These are phyloP conservation scores for Puccinia hordei DNA, from an alignment of 1,284 basidiomycete species.

Conservation along the genomic window DNA sequence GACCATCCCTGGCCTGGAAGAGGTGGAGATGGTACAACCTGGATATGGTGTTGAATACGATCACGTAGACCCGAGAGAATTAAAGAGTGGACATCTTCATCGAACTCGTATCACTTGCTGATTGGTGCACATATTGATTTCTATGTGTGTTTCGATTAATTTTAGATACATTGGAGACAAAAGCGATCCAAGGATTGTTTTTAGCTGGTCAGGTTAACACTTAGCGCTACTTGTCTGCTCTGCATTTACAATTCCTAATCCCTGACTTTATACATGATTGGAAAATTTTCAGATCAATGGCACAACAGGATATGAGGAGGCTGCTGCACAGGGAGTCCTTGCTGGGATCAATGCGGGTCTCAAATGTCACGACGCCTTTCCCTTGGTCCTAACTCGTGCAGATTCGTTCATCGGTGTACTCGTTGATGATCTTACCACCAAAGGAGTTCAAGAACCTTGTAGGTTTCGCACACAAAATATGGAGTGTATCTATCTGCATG, in stretches of 20 bases:
- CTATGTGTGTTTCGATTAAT: neutral
- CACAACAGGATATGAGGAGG: slow-evolving; percentile 89
- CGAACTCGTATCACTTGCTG: neutral
- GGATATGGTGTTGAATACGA: slow-evolving; percentile 93
- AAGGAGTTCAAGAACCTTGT: slow-evolving; percentile 83
- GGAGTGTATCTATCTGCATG: neutral
- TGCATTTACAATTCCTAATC: slow-evolving; percentile 43
- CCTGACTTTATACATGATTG: slow-evolving; percentile 51
- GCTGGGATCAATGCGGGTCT: slow-evolving; percentile 86
- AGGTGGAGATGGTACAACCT: slow-evolving; percentile 75
- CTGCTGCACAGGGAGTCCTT: slow-evolving; percentile 78
- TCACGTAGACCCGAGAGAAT: slow-evolving; percentile 80
- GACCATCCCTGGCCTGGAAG: slow-evolving; percentile 79
- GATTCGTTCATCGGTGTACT: slow-evolving; percentile 84
- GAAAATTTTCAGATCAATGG: slow-evolving; percentile 58
- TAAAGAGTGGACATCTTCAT: slow-evolving; percentile 63
- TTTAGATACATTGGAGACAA: slow-evolving; percentile 78
- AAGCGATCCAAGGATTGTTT: slow-evolving; percentile 78
- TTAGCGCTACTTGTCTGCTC: neutral
- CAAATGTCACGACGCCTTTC: slow-evolving; percentile 65
- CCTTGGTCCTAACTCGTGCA: slow-evolving; percentile 73
- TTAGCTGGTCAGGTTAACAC: slow-evolving; percentile 82
- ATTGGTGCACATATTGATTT: neutral
- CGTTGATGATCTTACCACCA: slow-evolving; percentile 83
- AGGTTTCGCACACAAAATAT: slow-evolving; percentile 27